A percentile compares a stretch with the other conserved stretches of the same genome.
phyloP scores from a whole-genome alignment of 257 asterid genomes.

The Solanum chilense region DNA sequence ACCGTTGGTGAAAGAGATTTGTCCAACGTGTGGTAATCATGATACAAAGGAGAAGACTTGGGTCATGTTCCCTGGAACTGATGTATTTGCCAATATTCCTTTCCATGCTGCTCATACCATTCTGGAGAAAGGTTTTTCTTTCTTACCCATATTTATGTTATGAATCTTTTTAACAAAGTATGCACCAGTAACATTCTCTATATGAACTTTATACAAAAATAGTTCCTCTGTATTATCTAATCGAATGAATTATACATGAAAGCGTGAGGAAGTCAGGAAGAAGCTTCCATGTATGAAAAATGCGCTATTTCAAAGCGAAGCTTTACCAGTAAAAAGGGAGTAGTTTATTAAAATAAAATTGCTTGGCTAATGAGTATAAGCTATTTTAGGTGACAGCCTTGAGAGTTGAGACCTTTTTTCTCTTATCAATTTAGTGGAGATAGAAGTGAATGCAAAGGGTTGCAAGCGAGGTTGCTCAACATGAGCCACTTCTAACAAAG shows the following conservation, averaged over 20 bases:
- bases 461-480: not conserved
- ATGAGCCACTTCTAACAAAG: not conserved
- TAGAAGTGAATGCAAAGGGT: not conserved
- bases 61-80: conserved; percentile 81
- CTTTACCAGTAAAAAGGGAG: not conserved
- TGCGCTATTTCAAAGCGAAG: not conserved
- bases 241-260: not conserved
- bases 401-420: not conserved
- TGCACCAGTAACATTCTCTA: not conserved
- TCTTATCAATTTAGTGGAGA: not conserved
- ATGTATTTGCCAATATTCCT: conserved; percentile 54
- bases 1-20: conserved; percentile 76
- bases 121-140: conserved; percentile 66
- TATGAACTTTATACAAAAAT: not conserved
- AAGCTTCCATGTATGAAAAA: not conserved
- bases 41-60: conserved; percentile 61
- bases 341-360: not conserved
- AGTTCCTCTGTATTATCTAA: not conserved
- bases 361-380: not conserved
- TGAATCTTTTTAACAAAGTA: not conserved
- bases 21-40: conserved; percentile 78
- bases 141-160: not conserved
- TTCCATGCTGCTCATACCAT: conserved; percentile 96
- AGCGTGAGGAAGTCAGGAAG: not conserved
- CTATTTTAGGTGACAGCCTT: not conserved